Evolutionary conservation across 1,284 basidiomycete species (phyloP), one percentile per base, ranked within the genome.

Genomic region (Fereydounia khargensis): DNA sequence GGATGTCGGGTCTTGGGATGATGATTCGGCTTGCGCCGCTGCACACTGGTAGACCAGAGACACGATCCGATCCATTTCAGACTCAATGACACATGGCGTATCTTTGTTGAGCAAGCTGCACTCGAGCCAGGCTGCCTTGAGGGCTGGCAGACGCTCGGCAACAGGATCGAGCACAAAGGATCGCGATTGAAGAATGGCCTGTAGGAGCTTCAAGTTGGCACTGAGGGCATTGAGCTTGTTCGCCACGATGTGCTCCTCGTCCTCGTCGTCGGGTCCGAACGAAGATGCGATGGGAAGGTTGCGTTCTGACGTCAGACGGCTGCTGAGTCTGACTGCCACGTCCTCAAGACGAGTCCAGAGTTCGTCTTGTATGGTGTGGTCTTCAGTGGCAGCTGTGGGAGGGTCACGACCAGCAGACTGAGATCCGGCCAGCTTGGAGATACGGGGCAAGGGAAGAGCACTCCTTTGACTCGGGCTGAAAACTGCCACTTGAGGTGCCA

Each of bases 311-410:
- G n/a, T n/a, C 16, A 46, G 22, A 16, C 49, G 49, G 18, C 35
- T 31, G 24, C 39, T 22, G 28, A 46, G 40, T 19, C 51, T 36
- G 3, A 32, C 27, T 6, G 42, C 18, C 21, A 38, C 41, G 27
- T 47, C 44, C 19, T 53, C 51, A 13, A 44, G 28, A 25, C 42
- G 42, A 13, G 17, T 43, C 51, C 51, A 53, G 13, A 53, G 34
- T 17, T 53, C 51, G 11, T 33, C 31, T n/a, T n/a, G n/a, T n/a
- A n/a, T n/a, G 8, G 17, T 33, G 7, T 18, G n/a, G 8, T 11
- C 4, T 18, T 33, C 31, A 4, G 28, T 6, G 31, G 31, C 31
- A 6, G 6, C 5, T n/a, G 4, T 17, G 4, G 31, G 17, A 9
- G 10, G 16, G 31, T 33, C 31, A n/a, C 31, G 5, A 18, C 31